Evolutionary conservation across 2,329 filamentous ascomycete species (phyloP).

Genomic region (Ophiosphaerella herpotricha): DNA sequence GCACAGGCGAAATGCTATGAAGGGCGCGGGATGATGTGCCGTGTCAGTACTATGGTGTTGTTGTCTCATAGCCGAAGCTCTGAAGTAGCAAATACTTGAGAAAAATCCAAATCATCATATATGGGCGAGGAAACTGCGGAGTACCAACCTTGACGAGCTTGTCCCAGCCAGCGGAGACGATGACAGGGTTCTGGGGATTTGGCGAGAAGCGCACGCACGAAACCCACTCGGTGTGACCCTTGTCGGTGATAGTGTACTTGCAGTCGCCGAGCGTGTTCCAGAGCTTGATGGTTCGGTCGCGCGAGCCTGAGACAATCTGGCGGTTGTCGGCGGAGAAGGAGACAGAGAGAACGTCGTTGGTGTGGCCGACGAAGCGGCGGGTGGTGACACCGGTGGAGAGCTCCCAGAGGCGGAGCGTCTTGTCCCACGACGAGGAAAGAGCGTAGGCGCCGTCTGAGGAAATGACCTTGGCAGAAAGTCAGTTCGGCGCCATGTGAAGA

Average conservation of each 20-base stretch:
- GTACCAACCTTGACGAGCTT: constrained; percentile 98
- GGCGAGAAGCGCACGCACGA: constrained; percentile 99
- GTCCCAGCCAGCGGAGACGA: constrained; percentile 98
- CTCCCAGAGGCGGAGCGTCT: constrained; percentile 99
- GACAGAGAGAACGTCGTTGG: constrained; percentile 98
- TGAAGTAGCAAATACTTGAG: constrained; percentile 99
- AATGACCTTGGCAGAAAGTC: constrained; percentile 73
- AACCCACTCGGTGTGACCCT: constrained; percentile 99
- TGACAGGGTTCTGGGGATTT: constrained; percentile 99
- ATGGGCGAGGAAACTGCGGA: constrained; percentile 26
- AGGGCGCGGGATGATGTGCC: neutral
- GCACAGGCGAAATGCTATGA: neutral
- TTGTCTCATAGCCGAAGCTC: constrained; percentile 99
- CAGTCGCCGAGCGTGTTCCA: constrained; percentile 99
- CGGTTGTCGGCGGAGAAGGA: constrained; percentile 99
- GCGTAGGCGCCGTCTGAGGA: constrained; percentile 99
- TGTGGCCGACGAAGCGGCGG: constrained; percentile 98
- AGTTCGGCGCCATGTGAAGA: constrained; percentile 39
- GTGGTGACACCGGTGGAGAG: constrained; percentile 96
- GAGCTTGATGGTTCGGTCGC: constrained; percentile 99
- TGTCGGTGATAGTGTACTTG: constrained; percentile 99
- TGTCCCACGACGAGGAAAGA: constrained; percentile 98
- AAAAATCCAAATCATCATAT: constrained; percentile 85
- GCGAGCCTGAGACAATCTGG: constrained; percentile 98
- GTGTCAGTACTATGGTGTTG: constrained; percentile 82